Percentiles rank a stretch among this genome's conserved stretches.
These are phyloP conservation scores for Cantharellus cinnabarinus DNA, from an alignment of 768 basidiomycete species.

Conservation along the genomic window DNA sequence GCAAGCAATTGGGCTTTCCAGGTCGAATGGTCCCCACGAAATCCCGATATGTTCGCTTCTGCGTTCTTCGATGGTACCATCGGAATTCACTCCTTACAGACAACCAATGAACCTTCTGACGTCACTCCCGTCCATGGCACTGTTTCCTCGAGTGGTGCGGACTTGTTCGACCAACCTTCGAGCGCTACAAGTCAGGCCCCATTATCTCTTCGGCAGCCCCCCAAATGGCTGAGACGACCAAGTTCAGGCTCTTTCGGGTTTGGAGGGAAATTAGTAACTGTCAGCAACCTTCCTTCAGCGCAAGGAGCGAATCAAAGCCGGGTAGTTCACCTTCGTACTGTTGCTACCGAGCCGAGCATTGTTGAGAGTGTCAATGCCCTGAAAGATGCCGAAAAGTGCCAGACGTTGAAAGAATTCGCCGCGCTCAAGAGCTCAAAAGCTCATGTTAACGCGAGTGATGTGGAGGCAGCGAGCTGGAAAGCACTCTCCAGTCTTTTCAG, in stretches of 20 bases:
- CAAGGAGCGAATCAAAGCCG: constrained; percentile 70
- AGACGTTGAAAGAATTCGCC: constrained; percentile 43
- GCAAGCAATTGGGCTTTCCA: constrained; percentile 97
- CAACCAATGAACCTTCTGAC: constrained; percentile 36
- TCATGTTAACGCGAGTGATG: constrained; percentile 12
- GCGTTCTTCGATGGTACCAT: constrained; percentile 93
- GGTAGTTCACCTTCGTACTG: constrained; percentile 54
- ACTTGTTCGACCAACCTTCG: constrained; percentile 48
- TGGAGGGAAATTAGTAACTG: constrained; percentile 66
- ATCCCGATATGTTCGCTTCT: constrained; percentile 45
- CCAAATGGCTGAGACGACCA: constrained; percentile 86
- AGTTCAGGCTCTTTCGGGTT: constrained; percentile 72
- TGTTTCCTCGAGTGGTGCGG: constrained; percentile 32
- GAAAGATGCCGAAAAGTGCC: constrained; percentile 34
- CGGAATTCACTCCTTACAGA: constrained; percentile 80
- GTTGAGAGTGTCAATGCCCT: constrained; percentile 55
- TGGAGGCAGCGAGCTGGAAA: constrained; percentile 51
- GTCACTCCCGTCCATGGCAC: constrained; percentile 7
- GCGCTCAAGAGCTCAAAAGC: constrained; percentile 27
- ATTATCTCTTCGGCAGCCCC: constrained; percentile 80
- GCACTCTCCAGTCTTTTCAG: constrained; percentile 76
- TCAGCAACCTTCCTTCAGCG: constrained; percentile 47
- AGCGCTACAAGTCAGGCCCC: constrained; percentile 32
- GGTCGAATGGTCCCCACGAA: constrained; percentile 82
- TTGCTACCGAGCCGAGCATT: constrained; percentile 56